Evolutionary conservation across 192 early-diverging fungal species (phyloP).

Genomic region (Coemansia sp.): DNA sequence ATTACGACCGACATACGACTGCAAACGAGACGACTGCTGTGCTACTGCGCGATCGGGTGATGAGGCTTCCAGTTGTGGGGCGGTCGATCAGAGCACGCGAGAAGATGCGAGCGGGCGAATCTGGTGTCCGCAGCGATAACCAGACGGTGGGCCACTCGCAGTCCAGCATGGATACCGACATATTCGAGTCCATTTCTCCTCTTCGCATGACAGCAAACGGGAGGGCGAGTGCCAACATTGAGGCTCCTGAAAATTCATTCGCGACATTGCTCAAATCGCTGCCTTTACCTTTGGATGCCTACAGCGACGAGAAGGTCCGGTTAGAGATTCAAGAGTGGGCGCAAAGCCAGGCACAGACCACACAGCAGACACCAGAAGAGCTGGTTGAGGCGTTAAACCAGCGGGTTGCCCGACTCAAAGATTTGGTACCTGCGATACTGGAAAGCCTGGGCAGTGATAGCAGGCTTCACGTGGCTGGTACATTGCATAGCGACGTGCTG

Average conservation of each 20-base stretch:
- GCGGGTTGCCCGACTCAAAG: constrained; percentile 24
- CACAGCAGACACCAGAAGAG: constrained; percentile 15
- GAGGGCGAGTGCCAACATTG: not conserved
- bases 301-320: constrained; percentile 12
- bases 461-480: not conserved
- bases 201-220: not conserved
- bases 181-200: constrained; percentile 10
- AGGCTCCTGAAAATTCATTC: constrained; percentile 16
- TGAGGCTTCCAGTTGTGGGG: constrained; percentile 15
- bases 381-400: constrained; percentile 13
- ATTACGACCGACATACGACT: not conserved
- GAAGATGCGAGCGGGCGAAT: constrained; percentile 11
- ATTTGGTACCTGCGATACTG: constrained; percentile 22
- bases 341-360: constrained; percentile 10
- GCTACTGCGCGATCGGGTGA: constrained; percentile 10
- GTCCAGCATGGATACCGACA: constrained; percentile 38
- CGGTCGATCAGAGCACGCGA: constrained; percentile 37
- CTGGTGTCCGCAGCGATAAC: not conserved
- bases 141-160: not conserved
- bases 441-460: constrained; percentile 6
- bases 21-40: not conserved
- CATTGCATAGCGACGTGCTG: constrained; percentile 23
- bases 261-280: constrained; percentile 17
- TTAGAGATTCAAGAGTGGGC: constrained; percentile 41
- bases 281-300: not conserved